phyloP scores from a whole-genome alignment of 169 alveolate species.

The Cryptosporidium sp. region DNA sequence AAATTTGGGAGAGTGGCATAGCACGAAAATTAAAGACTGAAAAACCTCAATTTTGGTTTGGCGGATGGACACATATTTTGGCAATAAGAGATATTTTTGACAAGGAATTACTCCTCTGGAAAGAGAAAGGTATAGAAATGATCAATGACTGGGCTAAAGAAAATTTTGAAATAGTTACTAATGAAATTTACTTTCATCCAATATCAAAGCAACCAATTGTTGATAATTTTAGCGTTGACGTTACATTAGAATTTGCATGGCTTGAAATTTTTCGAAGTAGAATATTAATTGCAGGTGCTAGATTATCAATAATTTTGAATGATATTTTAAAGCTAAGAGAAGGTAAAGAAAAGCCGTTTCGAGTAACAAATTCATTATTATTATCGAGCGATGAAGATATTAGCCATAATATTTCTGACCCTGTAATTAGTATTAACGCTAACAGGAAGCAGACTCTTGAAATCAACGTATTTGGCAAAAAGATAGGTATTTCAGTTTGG shows the following conservation, averaged over 20 bases:
- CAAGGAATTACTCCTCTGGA: constrained; percentile 70
- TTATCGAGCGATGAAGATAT: constrained; percentile 53
- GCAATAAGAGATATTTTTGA: constrained; percentile 83
- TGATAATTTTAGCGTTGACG: constrained; percentile 32
- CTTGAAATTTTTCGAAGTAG: constrained; percentile 81
- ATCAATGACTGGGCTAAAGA: constrained; percentile 87
- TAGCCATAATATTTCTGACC: constrained; percentile 20
- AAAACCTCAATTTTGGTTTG: constrained; percentile 84
- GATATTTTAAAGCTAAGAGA: constrained; percentile 79
- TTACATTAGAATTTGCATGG: constrained; percentile 77
- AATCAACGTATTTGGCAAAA: constrained; percentile 27
- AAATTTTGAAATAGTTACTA: constrained; percentile 80
- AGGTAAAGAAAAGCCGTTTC: constrained; percentile 68
- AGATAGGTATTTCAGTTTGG: constrained; percentile 14
- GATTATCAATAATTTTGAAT: constrained; percentile 85
- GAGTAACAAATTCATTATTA: constrained; percentile 35
- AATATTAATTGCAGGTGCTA: constrained; percentile 87
- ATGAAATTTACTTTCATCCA: constrained; percentile 77
- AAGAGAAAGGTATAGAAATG: constrained; percentile 81
- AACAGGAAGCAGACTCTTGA: not conserved
- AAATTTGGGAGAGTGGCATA: constrained; percentile 76
- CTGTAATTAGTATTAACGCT: not conserved
- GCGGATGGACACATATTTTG: constrained; percentile 89
- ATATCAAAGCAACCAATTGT: constrained; percentile 66
- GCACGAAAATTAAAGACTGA: constrained; percentile 42